Conservation (phyloP, 2,329 filamentous ascomycete genomes). For the Rachicladosporium sp. region DNA sequence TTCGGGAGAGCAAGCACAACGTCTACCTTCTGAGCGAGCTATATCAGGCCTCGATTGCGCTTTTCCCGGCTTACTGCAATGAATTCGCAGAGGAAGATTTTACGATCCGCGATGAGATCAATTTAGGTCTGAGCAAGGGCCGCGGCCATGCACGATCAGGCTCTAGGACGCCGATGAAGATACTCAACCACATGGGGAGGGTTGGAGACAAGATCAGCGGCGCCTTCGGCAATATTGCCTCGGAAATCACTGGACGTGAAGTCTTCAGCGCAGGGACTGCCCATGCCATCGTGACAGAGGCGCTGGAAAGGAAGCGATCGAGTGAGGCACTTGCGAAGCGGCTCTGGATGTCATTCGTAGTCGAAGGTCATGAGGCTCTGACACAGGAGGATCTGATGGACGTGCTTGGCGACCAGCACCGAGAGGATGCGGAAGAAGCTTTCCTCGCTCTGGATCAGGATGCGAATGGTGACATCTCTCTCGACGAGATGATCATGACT, state of each 20-base stretch:
- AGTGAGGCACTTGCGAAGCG: slow-evolving; percentile 88
- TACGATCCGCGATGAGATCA: slow-evolving; percentile 64
- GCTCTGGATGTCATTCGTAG: slow-evolving; percentile 96
- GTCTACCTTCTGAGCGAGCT: slow-evolving; percentile 70
- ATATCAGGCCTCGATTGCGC: slow-evolving; percentile 74
- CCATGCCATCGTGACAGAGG: slow-evolving; percentile 79
- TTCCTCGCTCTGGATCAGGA: slow-evolving; percentile 75
- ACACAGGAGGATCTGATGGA: slow-evolving; percentile 73
- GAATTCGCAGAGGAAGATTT: slow-evolving; percentile 91
- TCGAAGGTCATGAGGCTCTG: slow-evolving; percentile 73
- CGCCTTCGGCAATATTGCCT: slow-evolving; percentile 82
- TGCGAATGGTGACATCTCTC: slow-evolving; percentile 81
- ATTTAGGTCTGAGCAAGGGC: slow-evolving; percentile 50
- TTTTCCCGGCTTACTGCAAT: slow-evolving; percentile 85
- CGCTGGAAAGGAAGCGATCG: slow-evolving; percentile 69
- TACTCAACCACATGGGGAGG: slow-evolving; percentile 59
- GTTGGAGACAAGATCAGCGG: slow-evolving; percentile 89
- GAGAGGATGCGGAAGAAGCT: slow-evolving; percentile 70
- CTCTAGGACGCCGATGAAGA: slow-evolving; percentile 61
- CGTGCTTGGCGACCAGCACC: slow-evolving; percentile 65
- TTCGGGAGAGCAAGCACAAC: slow-evolving; percentile 82
- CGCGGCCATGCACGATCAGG: slow-evolving; percentile 41
- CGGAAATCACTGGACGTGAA: slow-evolving; percentile 89
- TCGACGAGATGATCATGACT: slow-evolving; percentile 90
- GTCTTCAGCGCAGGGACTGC: slow-evolving; percentile 87